Evolutionary conservation across 345 rosid genomes (phyloP), one percentile per base, ranked within the genome.

Genomic region (Eucalyptus leucophloia): DNA sequence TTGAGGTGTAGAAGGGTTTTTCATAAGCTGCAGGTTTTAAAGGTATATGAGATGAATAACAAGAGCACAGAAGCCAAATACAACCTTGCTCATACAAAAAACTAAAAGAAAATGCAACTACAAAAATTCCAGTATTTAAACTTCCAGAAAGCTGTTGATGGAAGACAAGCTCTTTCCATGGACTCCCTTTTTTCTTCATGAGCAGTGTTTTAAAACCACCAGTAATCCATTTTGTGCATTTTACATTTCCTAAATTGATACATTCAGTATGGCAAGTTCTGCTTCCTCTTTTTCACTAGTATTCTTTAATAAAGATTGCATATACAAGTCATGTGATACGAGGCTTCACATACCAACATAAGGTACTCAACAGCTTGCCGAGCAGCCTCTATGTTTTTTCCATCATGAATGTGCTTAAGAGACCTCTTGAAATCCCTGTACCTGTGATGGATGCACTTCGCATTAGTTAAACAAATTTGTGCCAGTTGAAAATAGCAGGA

Each of bases 341-440:
- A 53, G 17, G 88, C 62, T 8, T 86, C 88, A 53, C 88, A 19
- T 86, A 98, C 99, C 93, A 90, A 91, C 90, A 97, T 93, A 83
- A 98, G 99, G 90, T 94, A 97, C 89, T 96, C 98, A 12, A 94
- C 96, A 62, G 98, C 98, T 91, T 93, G 94, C 58, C 87, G 92
- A 87, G 95, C 95, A 87, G 98, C 94, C 91, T 92, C 96, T 82
- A 90, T 90, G 88, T 89, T 89, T 91, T 94, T 96, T 81, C 96
- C 95, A 86, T 94, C 96, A 62, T 86, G 88, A 91, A 96, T 92
- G 89, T 92, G 95, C 88, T 93, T 89, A 81, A 98, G 95, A 37
- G 95, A 98, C 91, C 94, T 98, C 95, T 96, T 98, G 91, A 97
- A 98, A 91, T 98, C 99, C 92, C 99, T 95, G 88, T 97, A 97